A percentile compares a stretch with the other conserved stretches of the same genome.
These are phyloP conservation scores for Sicyos edulis DNA, from an alignment of 306 rosid species.

Conservation along the genomic window DNA sequence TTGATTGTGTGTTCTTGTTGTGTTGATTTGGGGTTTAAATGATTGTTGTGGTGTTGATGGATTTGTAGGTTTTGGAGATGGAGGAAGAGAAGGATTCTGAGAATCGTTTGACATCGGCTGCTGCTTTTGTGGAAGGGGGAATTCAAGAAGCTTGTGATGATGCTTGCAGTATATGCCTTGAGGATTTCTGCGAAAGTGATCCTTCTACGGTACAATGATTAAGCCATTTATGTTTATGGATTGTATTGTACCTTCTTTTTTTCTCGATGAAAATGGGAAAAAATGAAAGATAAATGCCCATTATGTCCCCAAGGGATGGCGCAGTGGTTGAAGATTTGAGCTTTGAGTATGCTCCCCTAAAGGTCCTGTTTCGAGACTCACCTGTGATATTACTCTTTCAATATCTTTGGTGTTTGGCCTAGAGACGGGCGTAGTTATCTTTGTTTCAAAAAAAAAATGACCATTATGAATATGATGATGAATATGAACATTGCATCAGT, in stretches of 20 bases:
- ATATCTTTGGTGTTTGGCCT: no score
- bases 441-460: no score
- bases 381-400: no score
- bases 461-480: background rate
- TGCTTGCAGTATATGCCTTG: conserved; percentile 97
- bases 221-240: background rate
- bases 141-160: conserved; percentile 78
- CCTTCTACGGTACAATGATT: conserved; percentile 63
- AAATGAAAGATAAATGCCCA: conserved; percentile 4
- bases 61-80: conserved; percentile 45
- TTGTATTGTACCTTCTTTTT: background rate
- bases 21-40: background rate
- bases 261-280: background rate
- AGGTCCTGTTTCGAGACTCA: no score
- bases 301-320: no score
- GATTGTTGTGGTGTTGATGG: conserved; percentile 26
- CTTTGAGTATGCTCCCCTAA: no score
- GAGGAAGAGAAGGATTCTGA: conserved; percentile 39
- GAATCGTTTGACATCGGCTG: conserved; percentile 62
- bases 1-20: background rate
- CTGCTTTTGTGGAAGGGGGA: conserved; percentile 96
- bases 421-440: no score
- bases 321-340: no score
- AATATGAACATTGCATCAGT: background rate
- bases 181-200: conserved; percentile 68